phyloP scores from a whole-genome alignment of 352 stramenopile genomes.

The Globisporangium splendens region DNA sequence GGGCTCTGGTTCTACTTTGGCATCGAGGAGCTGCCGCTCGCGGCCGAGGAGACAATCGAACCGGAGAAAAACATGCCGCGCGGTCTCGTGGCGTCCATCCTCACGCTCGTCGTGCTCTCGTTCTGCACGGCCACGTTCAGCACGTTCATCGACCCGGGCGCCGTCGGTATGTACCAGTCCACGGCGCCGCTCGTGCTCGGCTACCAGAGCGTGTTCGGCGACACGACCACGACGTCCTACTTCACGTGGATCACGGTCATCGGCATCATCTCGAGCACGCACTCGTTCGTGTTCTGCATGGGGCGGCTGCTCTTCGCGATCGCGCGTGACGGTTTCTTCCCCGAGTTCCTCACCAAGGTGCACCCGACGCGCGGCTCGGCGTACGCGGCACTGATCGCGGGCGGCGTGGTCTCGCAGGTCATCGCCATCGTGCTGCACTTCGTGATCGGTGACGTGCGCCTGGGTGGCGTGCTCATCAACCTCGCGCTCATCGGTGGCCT shows the following conservation, averaged over 20 bases:
- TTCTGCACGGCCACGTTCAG: conserved; percentile 58
- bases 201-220: conserved; percentile 73
- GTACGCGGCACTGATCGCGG: conserved; percentile 40
- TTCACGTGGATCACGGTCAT: conserved; percentile 71
- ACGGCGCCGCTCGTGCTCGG: conserved; percentile 47
- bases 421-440: conserved; percentile 55
- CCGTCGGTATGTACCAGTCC: conserved; percentile 27
- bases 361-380: conserved; percentile 37
- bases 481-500: conserved; percentile 53
- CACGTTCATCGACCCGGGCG: conserved; percentile 48
- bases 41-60: conserved; percentile 69
- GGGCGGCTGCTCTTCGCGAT: conserved; percentile 56
- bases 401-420: conserved; percentile 31
- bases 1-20: conserved; percentile 72
- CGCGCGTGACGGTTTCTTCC: conserved; percentile 56
- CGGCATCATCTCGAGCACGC: conserved; percentile 51
- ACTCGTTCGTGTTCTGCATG: conserved; percentile 79
- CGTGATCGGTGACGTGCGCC: conserved; percentile 48
- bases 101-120: conserved; percentile 42
- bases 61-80: conserved; percentile 65
- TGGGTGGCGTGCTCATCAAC: conserved; percentile 68
- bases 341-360: conserved; percentile 48
- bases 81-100: conserved; percentile 53
- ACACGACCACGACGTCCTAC: conserved; percentile 47
- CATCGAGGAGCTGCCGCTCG: conserved; percentile 71